phyloP scores from a whole-genome alignment of 352 stramenopile species.

The Phytophthora sojae region DNA sequence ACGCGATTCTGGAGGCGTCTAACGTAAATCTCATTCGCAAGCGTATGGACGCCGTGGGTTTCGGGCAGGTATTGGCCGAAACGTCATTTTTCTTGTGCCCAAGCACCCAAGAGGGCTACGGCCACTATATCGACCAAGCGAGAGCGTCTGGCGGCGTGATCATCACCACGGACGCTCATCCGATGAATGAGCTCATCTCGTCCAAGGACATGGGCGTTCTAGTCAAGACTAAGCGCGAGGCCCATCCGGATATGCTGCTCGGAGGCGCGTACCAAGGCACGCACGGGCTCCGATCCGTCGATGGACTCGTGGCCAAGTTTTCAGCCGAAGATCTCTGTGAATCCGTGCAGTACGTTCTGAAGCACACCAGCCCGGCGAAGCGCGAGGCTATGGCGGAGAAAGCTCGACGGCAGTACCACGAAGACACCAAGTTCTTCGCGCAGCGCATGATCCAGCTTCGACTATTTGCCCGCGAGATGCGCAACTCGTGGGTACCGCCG shows the following conservation, averaged over 20 bases:
- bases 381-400: conserved; percentile 35
- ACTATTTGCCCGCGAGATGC: conserved; percentile 28
- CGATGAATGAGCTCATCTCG: conserved; percentile 71
- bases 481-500: conserved; percentile 30
- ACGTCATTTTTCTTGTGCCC: conserved; percentile 60
- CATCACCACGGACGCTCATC: conserved; percentile 56
- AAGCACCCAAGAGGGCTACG: conserved; percentile 66
- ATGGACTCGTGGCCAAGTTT: conserved; percentile 35
- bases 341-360: conserved; percentile 45
- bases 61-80: conserved; percentile 52
- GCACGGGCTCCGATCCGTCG: conserved; percentile 27
- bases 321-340: conserved; percentile 25
- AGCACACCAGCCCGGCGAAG: conserved; percentile 28
- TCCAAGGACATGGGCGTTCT: conserved; percentile 26
- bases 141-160: conserved; percentile 52
- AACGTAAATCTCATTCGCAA: conserved; percentile 51
- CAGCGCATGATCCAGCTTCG: conserved; percentile 48
- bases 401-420: conserved; percentile 47
- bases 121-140: conserved; percentile 74
- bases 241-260: conserved; percentile 27
- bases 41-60: conserved; percentile 32
- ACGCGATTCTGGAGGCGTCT: conserved; percentile 17
- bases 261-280: conserved; percentile 27
- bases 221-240: conserved; percentile 7
- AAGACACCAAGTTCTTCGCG: conserved; percentile 61